phyloP scores from a whole-genome alignment of 139 green algal genomes.

The Chlorella sorokiniana region DNA sequence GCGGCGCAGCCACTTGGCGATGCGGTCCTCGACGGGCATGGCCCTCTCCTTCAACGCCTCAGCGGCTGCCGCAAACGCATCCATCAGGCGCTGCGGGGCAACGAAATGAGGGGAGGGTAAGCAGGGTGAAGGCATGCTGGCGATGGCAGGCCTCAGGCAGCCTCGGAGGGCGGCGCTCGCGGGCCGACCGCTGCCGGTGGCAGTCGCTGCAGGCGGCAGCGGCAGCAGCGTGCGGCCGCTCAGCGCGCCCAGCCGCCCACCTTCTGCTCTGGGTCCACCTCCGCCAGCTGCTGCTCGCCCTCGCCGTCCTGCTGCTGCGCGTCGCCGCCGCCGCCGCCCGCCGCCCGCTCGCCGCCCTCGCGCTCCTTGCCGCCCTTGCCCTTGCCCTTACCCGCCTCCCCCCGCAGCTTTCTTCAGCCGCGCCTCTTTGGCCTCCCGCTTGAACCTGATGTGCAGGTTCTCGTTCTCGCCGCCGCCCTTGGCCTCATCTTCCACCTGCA shows the following conservation, averaged over 20 bases:
- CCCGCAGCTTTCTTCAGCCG: slow-evolving; percentile 12
- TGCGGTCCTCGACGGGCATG: slow-evolving; percentile 75
- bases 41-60: slow-evolving; percentile 65
- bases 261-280: slow-evolving; percentile 35
- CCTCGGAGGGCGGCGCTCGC: too few relatives aligned
- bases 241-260: not conserved
- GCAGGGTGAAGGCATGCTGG: not conserved
- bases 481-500: slow-evolving; percentile 19
- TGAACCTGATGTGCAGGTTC: slow-evolving; percentile 74
- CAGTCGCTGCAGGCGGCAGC: not conserved
- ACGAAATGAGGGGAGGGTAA: not conserved
- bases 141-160: not conserved
- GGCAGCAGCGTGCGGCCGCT: not conserved
- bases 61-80: slow-evolving; percentile 62
- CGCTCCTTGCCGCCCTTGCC: not conserved
- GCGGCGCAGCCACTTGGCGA: slow-evolving; percentile 52
- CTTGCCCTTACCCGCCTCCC: not conserved
- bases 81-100: slow-evolving; percentile 35
- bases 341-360: not conserved
- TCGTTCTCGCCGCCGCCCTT: slow-evolving; percentile 63
- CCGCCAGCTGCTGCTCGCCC: slow-evolving; percentile 9
- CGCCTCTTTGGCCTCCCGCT: slow-evolving; percentile 49
- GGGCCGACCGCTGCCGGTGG: too few relatives aligned
- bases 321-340: slow-evolving; percentile 14
- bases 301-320: slow-evolving; percentile 6